Evolutionary conservation across 495 filamentous ascomycete genomes (phyloP).

Genomic region (Evansstolkia leycettana): DNA sequence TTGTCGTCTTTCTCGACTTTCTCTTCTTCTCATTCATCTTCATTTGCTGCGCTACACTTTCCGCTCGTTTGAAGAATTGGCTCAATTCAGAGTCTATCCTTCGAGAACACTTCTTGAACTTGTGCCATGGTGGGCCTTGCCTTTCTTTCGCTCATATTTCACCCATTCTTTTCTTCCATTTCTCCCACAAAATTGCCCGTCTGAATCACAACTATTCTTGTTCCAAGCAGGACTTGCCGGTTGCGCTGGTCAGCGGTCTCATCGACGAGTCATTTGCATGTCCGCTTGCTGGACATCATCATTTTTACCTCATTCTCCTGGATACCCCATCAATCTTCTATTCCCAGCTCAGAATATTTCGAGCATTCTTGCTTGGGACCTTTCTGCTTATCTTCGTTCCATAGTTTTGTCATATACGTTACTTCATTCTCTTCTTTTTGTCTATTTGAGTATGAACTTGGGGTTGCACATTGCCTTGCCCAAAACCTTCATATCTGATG

Average conservation of each 20-base stretch:
- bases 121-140: too few species aligned
- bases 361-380: constrained; percentile 1
- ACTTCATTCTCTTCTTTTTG: constrained; percentile 4
- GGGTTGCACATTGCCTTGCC: constrained; percentile 1
- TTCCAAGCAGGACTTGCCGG: constrained; percentile 9
- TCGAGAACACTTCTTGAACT: too few species aligned
- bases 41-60: too few species aligned
- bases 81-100: too few species aligned
- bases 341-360: not conserved
- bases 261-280: not conserved
- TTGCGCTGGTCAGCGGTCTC: constrained; percentile 1
- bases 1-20: constrained; percentile 7
- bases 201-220: too few species aligned
- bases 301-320: constrained; percentile 11
- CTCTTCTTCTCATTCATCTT: constrained; percentile 7
- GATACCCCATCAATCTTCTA: not conserved
- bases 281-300: constrained; percentile 7
- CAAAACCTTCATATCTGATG: constrained; percentile 8
- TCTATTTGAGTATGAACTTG: constrained; percentile 1
- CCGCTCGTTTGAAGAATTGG: too few species aligned
- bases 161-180: constrained; percentile 3
- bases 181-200: constrained; percentile 3
- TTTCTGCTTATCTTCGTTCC: too few species aligned
- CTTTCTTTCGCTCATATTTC: constrained; percentile 2
- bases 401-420: constrained; percentile 1